Base-by-base conservation (phyloP, 306 rosid species). In the Medicago arabica region DNA sequence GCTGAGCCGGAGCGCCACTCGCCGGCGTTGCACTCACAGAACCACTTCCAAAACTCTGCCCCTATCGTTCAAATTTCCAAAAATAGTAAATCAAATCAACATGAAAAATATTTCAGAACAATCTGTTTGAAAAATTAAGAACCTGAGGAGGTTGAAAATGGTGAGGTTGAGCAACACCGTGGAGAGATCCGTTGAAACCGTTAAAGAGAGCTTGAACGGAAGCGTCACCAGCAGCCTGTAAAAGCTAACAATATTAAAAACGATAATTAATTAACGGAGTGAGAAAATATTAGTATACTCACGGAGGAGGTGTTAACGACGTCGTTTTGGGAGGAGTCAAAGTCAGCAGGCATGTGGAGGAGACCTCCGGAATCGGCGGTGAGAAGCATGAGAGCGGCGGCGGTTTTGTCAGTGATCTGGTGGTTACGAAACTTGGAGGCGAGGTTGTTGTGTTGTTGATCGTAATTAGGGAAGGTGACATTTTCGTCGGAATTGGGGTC, bases 71-170 rank as follows among this genome's bases (percentile, higher is more conserved):
- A 43, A 7, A 67, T 18, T 41, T 6, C 8, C 49, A 16, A 1
- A 3, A 18, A 14, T 23, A 59, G 13, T 9, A 10, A 59, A 23
- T 28, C 1, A 54, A 73, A 75, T 17, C 0, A 53, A n/a, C 44
- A 16, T 40, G 4, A 28, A 19, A 7, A 18, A 46, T 3, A 36
- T 25, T 28, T 28, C 7, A 57, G 5, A 3, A 7, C 13, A 17
- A 17, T 16, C 11, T 68, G 10, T 21, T 13, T 78, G 9, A 8
- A 7, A 23, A 49, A 21, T 19, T 4, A 40, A 63, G 1, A 3
- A 85, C 89, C 90, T 85, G 92, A 58, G 89, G 88, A 25, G 79
- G 86, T 47, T 89, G 96, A 75, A 92, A 92, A 80, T 84, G 95
- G 23, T 67, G 88, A 65, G 88, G 4, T 55, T 85, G 91, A 51